Evolutionary conservation across 345 rosid species (phyloP).

Genomic region (Populus alba): DNA sequence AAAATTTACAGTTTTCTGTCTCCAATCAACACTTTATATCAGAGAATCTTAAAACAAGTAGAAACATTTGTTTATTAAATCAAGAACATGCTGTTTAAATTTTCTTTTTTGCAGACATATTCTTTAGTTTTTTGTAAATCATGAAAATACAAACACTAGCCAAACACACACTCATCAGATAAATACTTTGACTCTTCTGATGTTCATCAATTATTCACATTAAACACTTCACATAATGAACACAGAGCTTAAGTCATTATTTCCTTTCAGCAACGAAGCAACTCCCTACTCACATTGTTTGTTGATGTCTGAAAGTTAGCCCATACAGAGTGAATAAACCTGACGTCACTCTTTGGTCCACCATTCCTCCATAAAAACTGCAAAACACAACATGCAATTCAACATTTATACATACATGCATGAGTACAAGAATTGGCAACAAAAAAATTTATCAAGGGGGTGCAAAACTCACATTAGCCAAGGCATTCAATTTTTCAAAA

Average conservation of each 20-base stretch:
- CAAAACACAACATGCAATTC: constrained; percentile 16
- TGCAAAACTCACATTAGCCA: constrained; percentile 60
- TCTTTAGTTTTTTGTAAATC: not conserved
- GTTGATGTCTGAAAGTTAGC: constrained; percentile 96
- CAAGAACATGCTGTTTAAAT: not conserved
- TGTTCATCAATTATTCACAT: not conserved
- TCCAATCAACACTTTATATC: not conserved
- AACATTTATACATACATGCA: not conserved
- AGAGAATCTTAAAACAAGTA: not conserved
- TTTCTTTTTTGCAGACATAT: not conserved
- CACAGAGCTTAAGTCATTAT: not conserved
- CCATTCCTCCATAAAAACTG: constrained; percentile 91
- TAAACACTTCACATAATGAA: not conserved
- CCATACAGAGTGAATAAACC: constrained; percentile 85
- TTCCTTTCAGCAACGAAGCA: not conserved
- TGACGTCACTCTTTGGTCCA: constrained; percentile 57
- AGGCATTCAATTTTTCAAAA: constrained; percentile 61
- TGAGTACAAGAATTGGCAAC: not conserved
- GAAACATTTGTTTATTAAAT: not conserved
- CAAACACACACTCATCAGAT: not conserved
- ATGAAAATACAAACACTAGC: not conserved
- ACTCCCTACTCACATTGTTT: constrained; percentile 64
- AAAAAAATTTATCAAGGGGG: not conserved
- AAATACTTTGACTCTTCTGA: not conserved
- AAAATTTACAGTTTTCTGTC: not conserved